Conservation (phyloP, 192 early-diverging fungal species). For the Coemansia sp. region DNA sequence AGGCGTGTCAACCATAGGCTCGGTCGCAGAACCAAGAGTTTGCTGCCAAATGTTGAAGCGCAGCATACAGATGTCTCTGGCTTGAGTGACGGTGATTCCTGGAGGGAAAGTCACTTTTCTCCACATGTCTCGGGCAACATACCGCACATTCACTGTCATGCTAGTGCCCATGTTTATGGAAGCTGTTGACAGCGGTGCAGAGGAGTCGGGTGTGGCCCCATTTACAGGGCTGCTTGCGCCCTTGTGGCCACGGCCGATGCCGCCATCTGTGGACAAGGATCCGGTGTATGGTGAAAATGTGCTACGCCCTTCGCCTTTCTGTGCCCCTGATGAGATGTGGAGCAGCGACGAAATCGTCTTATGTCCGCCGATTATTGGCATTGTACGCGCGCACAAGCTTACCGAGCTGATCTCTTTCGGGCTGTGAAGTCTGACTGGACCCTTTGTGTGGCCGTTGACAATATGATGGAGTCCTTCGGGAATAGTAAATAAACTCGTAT, state of each 20-base stretch:
- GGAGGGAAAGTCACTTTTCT: conserved; percentile 53
- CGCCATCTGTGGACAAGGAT: conserved; percentile 21
- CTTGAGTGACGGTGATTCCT: conserved; percentile 55
- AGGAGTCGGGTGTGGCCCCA: background rate
- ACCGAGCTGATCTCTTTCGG: conserved; percentile 12
- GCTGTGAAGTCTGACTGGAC: conserved; percentile 16
- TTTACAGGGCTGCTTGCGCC: conserved; percentile 5
- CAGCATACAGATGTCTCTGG: conserved; percentile 57
- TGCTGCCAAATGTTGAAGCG: conserved; percentile 59
- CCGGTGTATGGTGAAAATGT: conserved; percentile 49
- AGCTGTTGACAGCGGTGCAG: conserved; percentile 14
- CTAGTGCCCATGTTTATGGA: conserved; percentile 38
- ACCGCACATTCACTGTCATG: conserved; percentile 52
- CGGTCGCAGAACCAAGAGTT: conserved; percentile 16
- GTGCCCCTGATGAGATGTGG: conserved; percentile 24
- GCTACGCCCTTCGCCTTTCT: conserved; percentile 35
- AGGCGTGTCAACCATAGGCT: background rate
- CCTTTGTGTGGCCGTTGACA: conserved; percentile 20
- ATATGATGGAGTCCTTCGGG: conserved; percentile 46
- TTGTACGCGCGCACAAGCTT: conserved; percentile 13
- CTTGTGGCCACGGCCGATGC: background rate
- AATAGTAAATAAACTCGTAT: conserved; percentile 44
- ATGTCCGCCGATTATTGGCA: conserved; percentile 52
- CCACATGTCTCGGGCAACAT: conserved; percentile 58
- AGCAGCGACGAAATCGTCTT: conserved; percentile 51